These are phyloP conservation scores for Baorangia bicolor DNA, from an alignment of 768 basidiomycete species.

Conservation along the genomic window DNA sequence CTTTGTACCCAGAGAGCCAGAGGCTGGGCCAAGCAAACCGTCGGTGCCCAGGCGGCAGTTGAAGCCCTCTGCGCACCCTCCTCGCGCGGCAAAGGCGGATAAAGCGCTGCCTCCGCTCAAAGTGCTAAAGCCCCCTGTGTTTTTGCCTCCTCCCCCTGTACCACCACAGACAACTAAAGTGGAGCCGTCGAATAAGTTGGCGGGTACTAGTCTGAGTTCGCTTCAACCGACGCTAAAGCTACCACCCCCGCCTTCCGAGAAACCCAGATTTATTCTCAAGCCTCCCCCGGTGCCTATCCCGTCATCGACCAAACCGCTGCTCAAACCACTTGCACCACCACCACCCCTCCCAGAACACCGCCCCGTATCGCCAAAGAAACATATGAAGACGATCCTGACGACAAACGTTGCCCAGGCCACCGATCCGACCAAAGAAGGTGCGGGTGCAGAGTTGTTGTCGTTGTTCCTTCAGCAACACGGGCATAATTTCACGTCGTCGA, in stretches of 20 bases:
- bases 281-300: constrained; percentile 26
- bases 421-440: constrained; percentile 50
- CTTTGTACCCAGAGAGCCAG: background rate
- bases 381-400: constrained; percentile 48
- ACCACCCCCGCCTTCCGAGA: constrained; percentile 12
- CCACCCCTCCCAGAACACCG: constrained; percentile 25
- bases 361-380: constrained; percentile 31
- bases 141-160: background rate
- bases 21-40: constrained; percentile 12
- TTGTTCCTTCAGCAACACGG: constrained; percentile 51
- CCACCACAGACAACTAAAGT: background rate
- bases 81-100: background rate
- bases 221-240: constrained; percentile 8
- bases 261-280: constrained; percentile 27
- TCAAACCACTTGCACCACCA: constrained; percentile 30
- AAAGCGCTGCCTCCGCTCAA: constrained; percentile 9
- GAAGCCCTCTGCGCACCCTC: constrained; percentile 6
- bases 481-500: constrained; percentile 34
- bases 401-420: constrained; percentile 53
- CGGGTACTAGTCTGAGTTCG: background rate
- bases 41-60: constrained; percentile 1
- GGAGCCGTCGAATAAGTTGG: background rate
- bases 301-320: constrained; percentile 10
- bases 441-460: constrained; percentile 50
- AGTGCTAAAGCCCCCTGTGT: constrained; percentile 17